A percentile compares a stretch with the other conserved stretches of the same genome.
phyloP scores from a whole-genome alignment of 768 basidiomycete genomes.

The Ramaria rubella region DNA sequence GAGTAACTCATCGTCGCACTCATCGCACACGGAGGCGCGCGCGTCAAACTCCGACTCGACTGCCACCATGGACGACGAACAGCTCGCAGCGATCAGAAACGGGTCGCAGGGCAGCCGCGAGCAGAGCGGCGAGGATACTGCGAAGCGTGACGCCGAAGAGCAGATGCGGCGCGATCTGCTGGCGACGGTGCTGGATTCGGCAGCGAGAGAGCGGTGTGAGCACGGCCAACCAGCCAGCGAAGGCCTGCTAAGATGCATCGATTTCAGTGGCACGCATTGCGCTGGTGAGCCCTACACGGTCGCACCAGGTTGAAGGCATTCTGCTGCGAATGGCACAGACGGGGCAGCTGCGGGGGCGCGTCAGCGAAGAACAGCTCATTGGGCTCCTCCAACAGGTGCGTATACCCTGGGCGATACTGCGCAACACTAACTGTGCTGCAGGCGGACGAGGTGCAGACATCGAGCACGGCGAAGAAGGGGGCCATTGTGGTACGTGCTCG shows the following conservation, averaged over 20 bases:
- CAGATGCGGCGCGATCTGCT: constrained; percentile 72
- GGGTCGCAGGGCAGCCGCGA: neutral
- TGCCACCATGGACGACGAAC: constrained; percentile 8
- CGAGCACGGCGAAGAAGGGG: constrained; percentile 36
- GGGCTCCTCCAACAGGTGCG: constrained; percentile 80
- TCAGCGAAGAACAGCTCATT: constrained; percentile 78
- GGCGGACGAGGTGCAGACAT: constrained; percentile 48
- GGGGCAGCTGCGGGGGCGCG: constrained; percentile 70
- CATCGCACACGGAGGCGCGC: constrained; percentile 1
- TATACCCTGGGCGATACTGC: constrained; percentile 7
- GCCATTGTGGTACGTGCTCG: constrained; percentile 33
- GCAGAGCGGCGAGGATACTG: constrained; percentile 29
- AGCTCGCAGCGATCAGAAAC: constrained; percentile 4
- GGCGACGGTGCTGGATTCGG: constrained; percentile 67
- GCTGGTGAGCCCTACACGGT: constrained; percentile 77
- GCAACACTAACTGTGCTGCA: constrained; percentile 18
- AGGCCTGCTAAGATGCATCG: no score
- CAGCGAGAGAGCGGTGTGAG: constrained; percentile 76
- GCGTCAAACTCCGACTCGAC: constrained; percentile 1
- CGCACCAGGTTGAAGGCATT: constrained; percentile 72
- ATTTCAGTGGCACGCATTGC: constrained; percentile 80
- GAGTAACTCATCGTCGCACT: constrained; percentile 12
- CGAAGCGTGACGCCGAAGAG: constrained; percentile 59
- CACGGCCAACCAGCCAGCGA: no score
- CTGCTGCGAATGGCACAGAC: constrained; percentile 77